phyloP scores from a whole-genome alignment of 2,329 filamentous ascomycete genomes.

The Cytospora chrysosperma region DNA sequence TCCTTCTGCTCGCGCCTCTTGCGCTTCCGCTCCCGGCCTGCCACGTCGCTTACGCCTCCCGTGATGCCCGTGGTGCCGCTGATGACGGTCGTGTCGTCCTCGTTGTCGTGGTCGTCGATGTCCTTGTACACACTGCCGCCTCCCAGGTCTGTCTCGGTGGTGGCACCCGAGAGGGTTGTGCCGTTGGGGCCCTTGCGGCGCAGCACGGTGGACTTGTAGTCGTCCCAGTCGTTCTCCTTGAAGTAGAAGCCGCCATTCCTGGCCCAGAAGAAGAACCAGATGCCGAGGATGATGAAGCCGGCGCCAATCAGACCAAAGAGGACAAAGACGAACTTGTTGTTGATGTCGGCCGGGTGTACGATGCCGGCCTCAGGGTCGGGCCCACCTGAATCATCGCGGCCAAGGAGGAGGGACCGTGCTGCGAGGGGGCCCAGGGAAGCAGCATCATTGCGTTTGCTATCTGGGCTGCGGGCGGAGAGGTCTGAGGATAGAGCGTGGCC shows the following conservation, averaged over 20 bases:
- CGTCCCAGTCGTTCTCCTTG: conserved; percentile 86
- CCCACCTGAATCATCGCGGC: conserved; percentile 37
- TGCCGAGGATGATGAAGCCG: conserved; percentile 68
- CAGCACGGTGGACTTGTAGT: conserved; percentile 94
- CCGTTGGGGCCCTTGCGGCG: conserved; percentile 87
- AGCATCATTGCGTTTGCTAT: conserved; percentile 28
- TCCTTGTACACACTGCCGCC: conserved; percentile 83
- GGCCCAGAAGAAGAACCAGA: conserved; percentile 99
- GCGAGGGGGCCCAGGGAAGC: conserved; percentile 42
- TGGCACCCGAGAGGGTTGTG: conserved; percentile 78
- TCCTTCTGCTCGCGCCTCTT: conserved; percentile 55
- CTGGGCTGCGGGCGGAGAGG: conserved; percentile 30
- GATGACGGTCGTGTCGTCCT: conserved; percentile 37
- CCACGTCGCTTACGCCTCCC: conserved; percentile 55
- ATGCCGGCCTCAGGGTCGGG: conserved; percentile 47
- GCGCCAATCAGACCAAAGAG: conserved; percentile 83
- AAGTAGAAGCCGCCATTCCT: conserved; percentile 94
- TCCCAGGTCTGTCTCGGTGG: conserved; percentile 78
- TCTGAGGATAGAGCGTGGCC: conserved; percentile 33
- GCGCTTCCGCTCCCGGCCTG: conserved; percentile 52
- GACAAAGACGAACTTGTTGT: conserved; percentile 73
- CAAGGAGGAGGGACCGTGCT: conserved; percentile 43
- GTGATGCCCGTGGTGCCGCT: conserved; percentile 53
- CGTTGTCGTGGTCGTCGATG: conserved; percentile 49
- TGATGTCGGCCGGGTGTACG: conserved; percentile 56